A percentile compares a stretch with the other conserved stretches of the same genome.
Conservation (phyloP, 2,329 filamentous ascomycete species). For the Knoxdaviesia proteae region DNA sequence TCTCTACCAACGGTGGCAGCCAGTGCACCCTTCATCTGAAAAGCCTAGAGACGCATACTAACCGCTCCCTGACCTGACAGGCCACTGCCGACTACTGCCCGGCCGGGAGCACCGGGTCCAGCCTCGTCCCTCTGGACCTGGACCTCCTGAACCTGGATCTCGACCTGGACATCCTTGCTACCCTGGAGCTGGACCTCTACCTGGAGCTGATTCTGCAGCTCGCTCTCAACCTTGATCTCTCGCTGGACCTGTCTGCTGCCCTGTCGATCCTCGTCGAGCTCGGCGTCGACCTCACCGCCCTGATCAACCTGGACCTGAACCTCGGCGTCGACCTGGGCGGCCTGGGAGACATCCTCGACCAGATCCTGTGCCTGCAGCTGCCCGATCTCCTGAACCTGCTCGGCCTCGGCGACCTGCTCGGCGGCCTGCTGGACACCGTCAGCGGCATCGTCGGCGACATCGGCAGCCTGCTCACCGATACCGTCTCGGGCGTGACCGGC, state of each 20-base stretch:
- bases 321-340: neutral
- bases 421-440: constrained; percentile 1
- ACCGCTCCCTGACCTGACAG: too few relatives aligned
- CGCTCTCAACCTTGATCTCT: constrained; percentile 3
- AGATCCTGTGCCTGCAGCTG: constrained; percentile 1
- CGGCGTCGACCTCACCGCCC: constrained; percentile 1
- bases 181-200: constrained; percentile 1
- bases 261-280: neutral
- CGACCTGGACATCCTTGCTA: neutral
- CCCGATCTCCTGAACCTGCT: constrained; percentile 2
- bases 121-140: neutral
- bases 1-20: too few relatives aligned
- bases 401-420: constrained; percentile 1
- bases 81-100: too few relatives aligned
- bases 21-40: too few relatives aligned
- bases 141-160: constrained; percentile 1
- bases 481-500: too few relatives aligned
- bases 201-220: constrained; percentile 3
- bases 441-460: neutral
- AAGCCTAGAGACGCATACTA: too few relatives aligned
- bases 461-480: too few relatives aligned
- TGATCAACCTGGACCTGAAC: constrained; percentile 2
- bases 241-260: constrained; percentile 1
- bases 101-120: too few relatives aligned
- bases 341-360: neutral